Percentiles rank a stretch among this genome's conserved stretches.
Evolutionary conservation across 2,329 filamentous ascomycete species (phyloP).

Genomic region (Xylaria sp.): DNA sequence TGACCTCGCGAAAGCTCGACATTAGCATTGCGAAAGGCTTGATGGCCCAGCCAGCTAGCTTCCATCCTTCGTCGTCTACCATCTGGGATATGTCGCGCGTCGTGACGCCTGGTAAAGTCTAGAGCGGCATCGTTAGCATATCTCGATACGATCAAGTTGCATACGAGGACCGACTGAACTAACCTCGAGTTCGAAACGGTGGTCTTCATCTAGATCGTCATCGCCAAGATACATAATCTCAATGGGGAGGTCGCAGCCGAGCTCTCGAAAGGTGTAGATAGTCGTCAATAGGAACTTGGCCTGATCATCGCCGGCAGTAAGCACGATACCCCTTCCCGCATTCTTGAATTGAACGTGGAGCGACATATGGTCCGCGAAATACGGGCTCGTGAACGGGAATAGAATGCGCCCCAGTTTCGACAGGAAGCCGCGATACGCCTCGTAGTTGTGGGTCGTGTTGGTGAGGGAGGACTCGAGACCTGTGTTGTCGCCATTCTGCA

Average conservation of each 20-base stretch:
- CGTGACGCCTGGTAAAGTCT: slow-evolving; percentile 54
- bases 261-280: slow-evolving; percentile 52
- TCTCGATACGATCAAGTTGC: not conserved
- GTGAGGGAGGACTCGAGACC: slow-evolving; percentile 40
- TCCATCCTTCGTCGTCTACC: slow-evolving; percentile 58
- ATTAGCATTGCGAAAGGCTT: slow-evolving; percentile 60
- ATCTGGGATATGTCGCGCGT: slow-evolving; percentile 58
- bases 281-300: slow-evolving; percentile 57
- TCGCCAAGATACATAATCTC: slow-evolving; percentile 58
- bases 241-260: slow-evolving; percentile 54
- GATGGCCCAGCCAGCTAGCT: slow-evolving; percentile 57
- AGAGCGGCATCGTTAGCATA: slow-evolving; percentile 1
- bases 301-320: slow-evolving; percentile 58
- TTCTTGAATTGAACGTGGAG: slow-evolving; percentile 56
- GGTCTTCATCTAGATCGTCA: slow-evolving; percentile 56
- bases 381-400: slow-evolving; percentile 55
- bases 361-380: slow-evolving; percentile 58
- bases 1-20: slow-evolving; percentile 59
- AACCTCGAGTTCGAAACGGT: slow-evolving; percentile 54
- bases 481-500: slow-evolving; percentile 31
- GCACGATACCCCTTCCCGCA: slow-evolving; percentile 57
- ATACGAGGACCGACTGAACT: not conserved
- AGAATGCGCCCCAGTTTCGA: slow-evolving; percentile 53
- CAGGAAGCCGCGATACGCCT: slow-evolving; percentile 55
- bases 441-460: slow-evolving; percentile 54